Percentiles rank a stretch among this genome's conserved stretches.
phyloP scores from a whole-genome alignment of 1,139 yeast genomes.

The Candida frijolesensis region DNA sequence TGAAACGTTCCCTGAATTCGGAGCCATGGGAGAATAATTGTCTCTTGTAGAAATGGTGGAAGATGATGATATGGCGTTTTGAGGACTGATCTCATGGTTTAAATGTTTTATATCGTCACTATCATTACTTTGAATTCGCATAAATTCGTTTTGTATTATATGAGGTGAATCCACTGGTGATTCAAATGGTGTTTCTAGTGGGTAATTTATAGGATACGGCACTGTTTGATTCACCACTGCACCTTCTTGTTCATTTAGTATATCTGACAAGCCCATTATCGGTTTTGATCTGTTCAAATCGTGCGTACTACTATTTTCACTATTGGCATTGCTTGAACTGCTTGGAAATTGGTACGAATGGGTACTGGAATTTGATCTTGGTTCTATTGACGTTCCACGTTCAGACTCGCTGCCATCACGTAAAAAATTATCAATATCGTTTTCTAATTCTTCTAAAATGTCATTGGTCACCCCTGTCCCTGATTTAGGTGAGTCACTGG shows the following conservation, averaged over 20 bases:
- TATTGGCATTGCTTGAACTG: slow-evolving; percentile 7
- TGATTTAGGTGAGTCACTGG: slow-evolving; percentile 6
- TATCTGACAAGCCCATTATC: slow-evolving; percentile 8
- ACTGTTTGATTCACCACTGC: neutral
- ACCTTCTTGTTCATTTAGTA: neutral
- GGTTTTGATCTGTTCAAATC: slow-evolving; percentile 10
- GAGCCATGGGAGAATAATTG: neutral
- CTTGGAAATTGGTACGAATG: slow-evolving; percentile 6
- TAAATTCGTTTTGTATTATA: slow-evolving; percentile 11
- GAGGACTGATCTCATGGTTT: neutral
- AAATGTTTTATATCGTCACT: neutral
- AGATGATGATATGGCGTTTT: slow-evolving; percentile 1
- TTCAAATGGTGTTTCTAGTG: slow-evolving; percentile 10
- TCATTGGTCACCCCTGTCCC: slow-evolving; percentile 11
- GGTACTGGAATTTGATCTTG: neutral
- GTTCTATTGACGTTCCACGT: neutral
- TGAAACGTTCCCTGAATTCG: neutral
- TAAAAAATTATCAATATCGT: slow-evolving; percentile 17
- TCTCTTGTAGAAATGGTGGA: neutral
- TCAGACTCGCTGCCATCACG: slow-evolving; percentile 8
- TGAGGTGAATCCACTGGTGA: slow-evolving; percentile 12
- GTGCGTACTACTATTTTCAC: slow-evolving; percentile 5
- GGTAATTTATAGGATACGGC: slow-evolving; percentile 11
- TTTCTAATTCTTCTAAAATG: slow-evolving; percentile 15
- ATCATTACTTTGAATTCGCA: slow-evolving; percentile 7